Base-by-base conservation (phyloP, 768 basidiomycete genomes). In the Kwoniella pini region DNA sequence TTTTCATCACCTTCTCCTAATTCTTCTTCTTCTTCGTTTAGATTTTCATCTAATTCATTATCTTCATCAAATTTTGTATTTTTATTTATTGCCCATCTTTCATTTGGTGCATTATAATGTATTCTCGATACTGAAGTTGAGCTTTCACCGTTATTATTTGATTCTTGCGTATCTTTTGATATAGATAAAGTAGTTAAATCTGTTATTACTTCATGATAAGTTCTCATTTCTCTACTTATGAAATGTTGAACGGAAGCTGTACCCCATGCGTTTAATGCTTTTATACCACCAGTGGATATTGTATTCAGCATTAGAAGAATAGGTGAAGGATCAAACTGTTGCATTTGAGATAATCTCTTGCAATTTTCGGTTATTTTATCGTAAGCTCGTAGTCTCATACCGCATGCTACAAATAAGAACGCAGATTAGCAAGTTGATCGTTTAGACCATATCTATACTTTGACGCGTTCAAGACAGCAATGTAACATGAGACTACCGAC, bases 321-420 rank as follows among this genome's bases (percentile, higher is more conserved):
- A 0, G 91, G 88, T 40, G 94, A 91, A 54, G 91, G 89, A 71
- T 92, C 88, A 81, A 90, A 92, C 71, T 95, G 91, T 70, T 91
- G 82, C 0, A 80, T 79, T 30, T 84, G 86, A 57, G 89, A 85
- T 30, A 97, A 79, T 63, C 88, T 88, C 24, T 91, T 85, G 30
- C 84, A 84, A 70, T 90, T 88, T 61, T 90, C 88, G 15, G 90
- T 84, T 15, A 89, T 84, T 10, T 82, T 79, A 21, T 80, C 69
- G 69, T 84, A 84, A 11, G 85, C 83, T 50, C 84, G 80, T 4
- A 82, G 84, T 1, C 82, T 76, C 36, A 89, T 84, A 6, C 87
- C 87, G 71, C 89, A 90, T 0, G 91, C 93, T 95, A 70, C 3
- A 42, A 26, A 22, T 7, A n/a, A n/a, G n/a, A n/a, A n/a, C n/a